Conservation (phyloP, 2,329 filamentous ascomycete species). For the Orbilia brochopaga region DNA sequence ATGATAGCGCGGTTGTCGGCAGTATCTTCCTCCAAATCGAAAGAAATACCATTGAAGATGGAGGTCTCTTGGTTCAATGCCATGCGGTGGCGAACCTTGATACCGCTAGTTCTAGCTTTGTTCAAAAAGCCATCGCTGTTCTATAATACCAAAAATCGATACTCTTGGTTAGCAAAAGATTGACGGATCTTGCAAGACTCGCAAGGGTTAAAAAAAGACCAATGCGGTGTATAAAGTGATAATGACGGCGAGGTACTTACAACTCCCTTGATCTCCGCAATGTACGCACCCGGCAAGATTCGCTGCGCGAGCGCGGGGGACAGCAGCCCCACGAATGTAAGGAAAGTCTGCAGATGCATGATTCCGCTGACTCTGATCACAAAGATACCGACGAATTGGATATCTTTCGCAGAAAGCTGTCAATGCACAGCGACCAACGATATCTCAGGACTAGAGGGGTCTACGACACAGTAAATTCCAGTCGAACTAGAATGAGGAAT, state of each 20-base stretch:
- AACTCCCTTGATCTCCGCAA: slow-evolving; percentile 48
- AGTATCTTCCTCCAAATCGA: slow-evolving; percentile 47
- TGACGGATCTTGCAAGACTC: not conserved
- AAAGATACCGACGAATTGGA: slow-evolving; percentile 8
- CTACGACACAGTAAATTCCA: slow-evolving; percentile 20
- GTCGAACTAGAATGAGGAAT: slow-evolving; percentile 19
- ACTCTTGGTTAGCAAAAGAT: slow-evolving; percentile 4
- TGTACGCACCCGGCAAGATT: slow-evolving; percentile 47
- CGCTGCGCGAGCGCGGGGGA: slow-evolving; percentile 48
- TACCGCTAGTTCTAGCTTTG: slow-evolving; percentile 30
- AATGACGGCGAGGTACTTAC: slow-evolving; percentile 23
- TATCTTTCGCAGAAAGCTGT: slow-evolving; percentile 18
- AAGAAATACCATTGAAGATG: slow-evolving; percentile 49
- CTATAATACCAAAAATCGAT: slow-evolving; percentile 15
- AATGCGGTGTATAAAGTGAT: no score
- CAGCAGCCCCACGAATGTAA: slow-evolving; percentile 47
- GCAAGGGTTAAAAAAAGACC: slow-evolving; percentile 1
- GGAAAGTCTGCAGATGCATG: slow-evolving; percentile 48
- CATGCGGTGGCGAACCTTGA: slow-evolving; percentile 45
- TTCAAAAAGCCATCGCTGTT: slow-evolving; percentile 40
- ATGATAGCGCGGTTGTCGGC: slow-evolving; percentile 46
- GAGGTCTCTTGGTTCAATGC: slow-evolving; percentile 44
- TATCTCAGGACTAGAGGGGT: not conserved
- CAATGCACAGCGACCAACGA: slow-evolving; percentile 4
- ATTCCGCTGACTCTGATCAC: slow-evolving; percentile 27